These are phyloP conservation scores for Articulospora tetracladia DNA, from an alignment of 495 filamentous ascomycete species.

Conservation along the genomic window DNA sequence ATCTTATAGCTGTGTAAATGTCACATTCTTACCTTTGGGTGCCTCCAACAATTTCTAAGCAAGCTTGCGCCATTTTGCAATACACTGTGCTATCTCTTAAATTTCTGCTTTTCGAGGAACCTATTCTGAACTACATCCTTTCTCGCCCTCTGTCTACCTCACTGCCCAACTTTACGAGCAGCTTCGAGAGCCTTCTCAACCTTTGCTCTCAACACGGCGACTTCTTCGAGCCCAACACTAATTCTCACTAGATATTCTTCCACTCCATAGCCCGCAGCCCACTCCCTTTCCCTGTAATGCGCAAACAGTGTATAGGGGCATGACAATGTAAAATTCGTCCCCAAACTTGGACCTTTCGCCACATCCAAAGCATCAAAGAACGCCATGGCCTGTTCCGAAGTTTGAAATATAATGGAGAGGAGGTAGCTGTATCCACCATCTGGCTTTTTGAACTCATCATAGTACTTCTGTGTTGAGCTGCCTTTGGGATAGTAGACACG, in stretches of 20 bases:
- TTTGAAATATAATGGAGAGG: constrained; percentile 71
- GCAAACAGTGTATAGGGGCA: constrained; percentile 85
- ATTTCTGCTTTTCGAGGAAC: no score
- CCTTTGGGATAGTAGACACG: constrained; percentile 80
- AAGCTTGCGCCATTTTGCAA: no score
- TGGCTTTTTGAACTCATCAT: constrained; percentile 67
- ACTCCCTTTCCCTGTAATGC: constrained; percentile 54
- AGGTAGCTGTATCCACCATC: constrained; percentile 84
- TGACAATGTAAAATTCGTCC: constrained; percentile 87
- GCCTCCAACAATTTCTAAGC: no score
- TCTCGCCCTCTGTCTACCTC: no score
- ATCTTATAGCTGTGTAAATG: no score
- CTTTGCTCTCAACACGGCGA: no score
- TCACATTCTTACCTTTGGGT: no score
- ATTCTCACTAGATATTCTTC: not conserved
- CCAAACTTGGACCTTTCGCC: constrained; percentile 84
- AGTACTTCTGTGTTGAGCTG: constrained; percentile 60
- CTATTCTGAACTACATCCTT: no score
- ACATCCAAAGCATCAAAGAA: constrained; percentile 85
- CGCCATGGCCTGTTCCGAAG: constrained; percentile 59
- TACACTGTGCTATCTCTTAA: no score
- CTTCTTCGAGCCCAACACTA: not conserved
- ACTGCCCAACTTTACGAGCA: no score
- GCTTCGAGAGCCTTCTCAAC: no score
- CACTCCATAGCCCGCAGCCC: not conserved